A percentile compares a stretch with the other conserved stretches of the same genome.
Evolutionary conservation across 306 rosid species (phyloP).

Genomic region (Casuarina cunninghamiana): DNA sequence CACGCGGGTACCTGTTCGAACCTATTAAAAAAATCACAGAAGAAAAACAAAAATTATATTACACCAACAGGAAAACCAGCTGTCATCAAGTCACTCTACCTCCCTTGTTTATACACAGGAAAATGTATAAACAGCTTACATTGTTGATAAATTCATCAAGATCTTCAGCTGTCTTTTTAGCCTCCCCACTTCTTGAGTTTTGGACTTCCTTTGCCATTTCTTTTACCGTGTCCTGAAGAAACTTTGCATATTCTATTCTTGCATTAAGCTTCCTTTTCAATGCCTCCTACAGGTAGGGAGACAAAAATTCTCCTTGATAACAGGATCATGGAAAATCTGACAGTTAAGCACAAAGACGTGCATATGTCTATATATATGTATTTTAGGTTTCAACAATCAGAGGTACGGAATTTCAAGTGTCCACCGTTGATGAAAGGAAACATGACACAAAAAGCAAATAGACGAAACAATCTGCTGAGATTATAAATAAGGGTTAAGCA

Average conservation of each 20-base stretch:
- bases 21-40: conserved; percentile 39
- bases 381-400: neutral
- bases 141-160: conserved; percentile 78
- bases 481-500: neutral
- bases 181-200: conserved; percentile 82
- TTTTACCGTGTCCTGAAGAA: conserved; percentile 72
- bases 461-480: neutral
- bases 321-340: neutral
- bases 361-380: neutral
- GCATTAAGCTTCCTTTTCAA: conserved; percentile 15
- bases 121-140: conserved; percentile 37
- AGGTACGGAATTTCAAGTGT: neutral
- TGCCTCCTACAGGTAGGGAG: conserved; percentile 16
- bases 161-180: conserved; percentile 90
- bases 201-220: conserved; percentile 99
- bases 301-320: conserved; percentile 25
- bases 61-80: neutral
- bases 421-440: neutral
- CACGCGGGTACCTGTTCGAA: conserved; percentile 76
- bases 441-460: neutral
- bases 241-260: conserved; percentile 12
- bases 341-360: neutral
- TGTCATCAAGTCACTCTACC: neutral
- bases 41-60: conserved; percentile 12
- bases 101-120: conserved; percentile 9